Base-by-base conservation (phyloP, 2,329 filamentous ascomycete genomes). In the Botryosphaeria agaves region DNA sequence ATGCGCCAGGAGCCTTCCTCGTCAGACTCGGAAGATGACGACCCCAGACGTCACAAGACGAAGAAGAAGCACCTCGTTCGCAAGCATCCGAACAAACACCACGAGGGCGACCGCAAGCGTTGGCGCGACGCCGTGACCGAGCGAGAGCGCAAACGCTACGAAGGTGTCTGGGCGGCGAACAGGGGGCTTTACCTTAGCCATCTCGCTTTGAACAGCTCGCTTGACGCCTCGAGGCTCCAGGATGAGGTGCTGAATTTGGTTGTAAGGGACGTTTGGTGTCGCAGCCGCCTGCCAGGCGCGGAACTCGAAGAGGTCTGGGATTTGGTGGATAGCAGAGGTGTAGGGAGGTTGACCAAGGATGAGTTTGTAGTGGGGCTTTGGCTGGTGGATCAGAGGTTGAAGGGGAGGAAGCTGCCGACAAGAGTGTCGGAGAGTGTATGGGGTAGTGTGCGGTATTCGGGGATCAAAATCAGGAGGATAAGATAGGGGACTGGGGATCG, bases 281-380 rank as follows among this genome's bases (percentile, higher is more conserved):
- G 81, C 9, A 80, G 73, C 33, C 60, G 81, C 18, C 55, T 89
- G 34, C 72, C 76, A 0, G 49, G 49, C 1, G 69, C 78, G 43
- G 74, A 78, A 42, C 61, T 89, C 19, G 72, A 72, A 26, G 75
- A 81, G 52, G 73, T 85, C 1, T 89, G 79, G 75, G 72, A 76
- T 25, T 57, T 87, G 12, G 80, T 87, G 7, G 76, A 79, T 44
- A 55, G 62, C 1, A 51, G 57, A 5, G 48, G 54, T 1, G 46
- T 53, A 9, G 76, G 76, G 1, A 57, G 65, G 39, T 53, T 89
- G 32, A 59, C 56, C 33, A 68, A 69, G 43, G 65, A 75, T 32
- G 76, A 84, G 55, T 89, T 89, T 48, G 76, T 89, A 0, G 79
- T 87, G 1, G 81, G 81, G 7, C 64, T 82, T 57, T 89, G 81